Evolutionary conservation across 2,329 filamentous ascomycete species (phyloP).

Genomic region (Alternaria gansuensis): DNA sequence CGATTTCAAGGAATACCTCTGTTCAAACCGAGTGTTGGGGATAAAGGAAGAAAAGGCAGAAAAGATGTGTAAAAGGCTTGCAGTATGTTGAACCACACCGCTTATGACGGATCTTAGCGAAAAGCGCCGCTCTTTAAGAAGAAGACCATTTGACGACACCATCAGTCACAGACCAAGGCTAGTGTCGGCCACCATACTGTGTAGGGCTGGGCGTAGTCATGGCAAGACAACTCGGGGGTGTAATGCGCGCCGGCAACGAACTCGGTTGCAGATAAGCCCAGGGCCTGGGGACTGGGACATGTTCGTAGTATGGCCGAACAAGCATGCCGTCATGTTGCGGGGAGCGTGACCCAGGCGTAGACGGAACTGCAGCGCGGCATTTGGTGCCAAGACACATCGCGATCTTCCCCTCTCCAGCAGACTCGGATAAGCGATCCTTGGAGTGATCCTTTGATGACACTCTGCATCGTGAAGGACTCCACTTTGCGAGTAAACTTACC

Average conservation of each 20-base stretch:
- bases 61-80: neutral
- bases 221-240: slow-evolving; percentile 39
- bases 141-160: slow-evolving; percentile 13
- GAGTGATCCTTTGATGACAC: slow-evolving; percentile 5
- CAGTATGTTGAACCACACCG: neutral
- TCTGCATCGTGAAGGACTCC: slow-evolving; percentile 11
- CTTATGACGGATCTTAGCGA: too few species aligned
- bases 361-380: slow-evolving; percentile 40
- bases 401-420: slow-evolving; percentile 12
- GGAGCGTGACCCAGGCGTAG: slow-evolving; percentile 21
- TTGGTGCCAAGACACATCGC: slow-evolving; percentile 24
- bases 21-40: neutral
- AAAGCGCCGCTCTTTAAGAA: slow-evolving; percentile 22
- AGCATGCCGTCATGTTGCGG: slow-evolving; percentile 42
- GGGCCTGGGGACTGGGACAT: slow-evolving; percentile 15
- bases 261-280: slow-evolving; percentile 33
- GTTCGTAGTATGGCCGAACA: slow-evolving; percentile 23
- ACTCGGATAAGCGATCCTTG: slow-evolving; percentile 6
- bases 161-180: slow-evolving; percentile 24
- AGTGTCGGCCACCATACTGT: slow-evolving; percentile 24
- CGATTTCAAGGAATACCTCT: slow-evolving; percentile 13
- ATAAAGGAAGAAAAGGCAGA: neutral
- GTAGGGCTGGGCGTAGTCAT: slow-evolving; percentile 16
- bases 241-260: slow-evolving; percentile 33
- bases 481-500: slow-evolving; percentile 17